A percentile compares a stretch with the other conserved stretches of the same genome.
Conservation (phyloP, 2,329 filamentous ascomycete genomes). For the Talaromyces pinophilus region DNA sequence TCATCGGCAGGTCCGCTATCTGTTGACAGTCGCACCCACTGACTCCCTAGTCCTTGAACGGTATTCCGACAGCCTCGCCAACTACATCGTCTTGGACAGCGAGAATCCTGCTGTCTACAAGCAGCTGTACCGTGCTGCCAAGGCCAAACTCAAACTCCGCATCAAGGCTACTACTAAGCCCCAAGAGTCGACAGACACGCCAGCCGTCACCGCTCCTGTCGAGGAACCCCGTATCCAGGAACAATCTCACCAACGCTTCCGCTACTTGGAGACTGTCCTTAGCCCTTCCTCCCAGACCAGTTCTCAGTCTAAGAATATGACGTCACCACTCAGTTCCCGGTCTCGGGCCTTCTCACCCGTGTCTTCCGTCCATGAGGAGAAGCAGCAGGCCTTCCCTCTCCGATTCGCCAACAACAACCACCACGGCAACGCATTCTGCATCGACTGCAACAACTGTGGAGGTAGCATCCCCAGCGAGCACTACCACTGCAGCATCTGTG, state of each 20-base stretch:
- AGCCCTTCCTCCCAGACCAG: constrained; percentile 30
- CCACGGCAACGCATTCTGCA: constrained; percentile 63
- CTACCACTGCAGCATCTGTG: constrained; percentile 93
- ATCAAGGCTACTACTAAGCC: constrained; percentile 65
- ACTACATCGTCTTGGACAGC: constrained; percentile 77
- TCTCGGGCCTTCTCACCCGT: neutral
- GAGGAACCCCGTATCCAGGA: constrained; percentile 25
- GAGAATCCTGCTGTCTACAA: constrained; percentile 85
- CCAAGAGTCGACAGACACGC: neutral
- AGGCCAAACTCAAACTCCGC: constrained; percentile 96
- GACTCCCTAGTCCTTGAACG: constrained; percentile 75
- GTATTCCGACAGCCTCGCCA: constrained; percentile 87
- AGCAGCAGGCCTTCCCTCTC: constrained; percentile 18
- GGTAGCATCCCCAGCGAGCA: constrained; percentile 75
- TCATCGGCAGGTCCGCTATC: constrained; percentile 63
- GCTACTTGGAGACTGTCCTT: constrained; percentile 48
- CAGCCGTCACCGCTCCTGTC: constrained; percentile 18
- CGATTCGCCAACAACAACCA: constrained; percentile 39
- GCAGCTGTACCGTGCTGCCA: constrained; percentile 92
- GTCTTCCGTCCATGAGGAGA: constrained; percentile 6
- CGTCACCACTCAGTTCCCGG: constrained; percentile 7
- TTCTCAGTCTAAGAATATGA: constrained; percentile 7
- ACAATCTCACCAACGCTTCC: constrained; percentile 33
- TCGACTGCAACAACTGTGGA: constrained; percentile 93
- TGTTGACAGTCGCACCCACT: constrained; percentile 65